phyloP scores from a whole-genome alignment of 1,139 yeast genomes.

The Maudiozyma humilis region DNA sequence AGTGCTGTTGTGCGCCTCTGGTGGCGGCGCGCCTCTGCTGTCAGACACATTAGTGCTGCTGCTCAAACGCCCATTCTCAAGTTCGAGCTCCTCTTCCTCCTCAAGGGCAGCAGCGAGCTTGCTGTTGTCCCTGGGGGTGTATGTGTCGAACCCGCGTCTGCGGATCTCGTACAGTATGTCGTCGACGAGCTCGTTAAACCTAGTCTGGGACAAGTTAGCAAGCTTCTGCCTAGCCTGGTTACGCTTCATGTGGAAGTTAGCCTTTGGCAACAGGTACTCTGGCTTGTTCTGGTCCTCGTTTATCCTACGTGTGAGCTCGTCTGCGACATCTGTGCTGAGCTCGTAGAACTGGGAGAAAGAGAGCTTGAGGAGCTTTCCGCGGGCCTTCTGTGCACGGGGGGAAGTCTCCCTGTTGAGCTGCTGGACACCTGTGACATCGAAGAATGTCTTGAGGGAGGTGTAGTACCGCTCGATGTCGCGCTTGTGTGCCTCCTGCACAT shows the following conservation, averaged over 20 bases:
- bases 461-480: conserved; percentile 11
- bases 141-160: conserved; percentile 51
- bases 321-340: conserved; percentile 18
- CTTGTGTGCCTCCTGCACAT: conserved; percentile 50
- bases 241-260: conserved; percentile 83
- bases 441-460: conserved; percentile 11
- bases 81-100: neutral
- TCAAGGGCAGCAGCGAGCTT: conserved; percentile 3
- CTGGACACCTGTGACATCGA: conserved; percentile 11
- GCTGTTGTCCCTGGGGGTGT: neutral
- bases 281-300: conserved; percentile 44
- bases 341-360: conserved; percentile 18
- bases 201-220: conserved; percentile 68
- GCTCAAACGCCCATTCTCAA: too few relatives aligned
- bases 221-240: conserved; percentile 93
- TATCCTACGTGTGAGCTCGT: conserved; percentile 18
- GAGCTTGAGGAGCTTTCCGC: conserved; percentile 15
- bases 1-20: too few relatives aligned
- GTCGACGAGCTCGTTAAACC: conserved; percentile 84
- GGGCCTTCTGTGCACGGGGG: conserved; percentile 17
- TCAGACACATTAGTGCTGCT: too few relatives aligned
- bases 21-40: too few relatives aligned
- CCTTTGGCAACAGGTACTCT: conserved; percentile 57
- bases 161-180: conserved; percentile 85
- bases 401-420: conserved; percentile 34